Percentiles rank a stretch among this genome's conserved stretches.
phyloP scores from a whole-genome alignment of 768 basidiomycete genomes.

The Boletus rex-veris region DNA sequence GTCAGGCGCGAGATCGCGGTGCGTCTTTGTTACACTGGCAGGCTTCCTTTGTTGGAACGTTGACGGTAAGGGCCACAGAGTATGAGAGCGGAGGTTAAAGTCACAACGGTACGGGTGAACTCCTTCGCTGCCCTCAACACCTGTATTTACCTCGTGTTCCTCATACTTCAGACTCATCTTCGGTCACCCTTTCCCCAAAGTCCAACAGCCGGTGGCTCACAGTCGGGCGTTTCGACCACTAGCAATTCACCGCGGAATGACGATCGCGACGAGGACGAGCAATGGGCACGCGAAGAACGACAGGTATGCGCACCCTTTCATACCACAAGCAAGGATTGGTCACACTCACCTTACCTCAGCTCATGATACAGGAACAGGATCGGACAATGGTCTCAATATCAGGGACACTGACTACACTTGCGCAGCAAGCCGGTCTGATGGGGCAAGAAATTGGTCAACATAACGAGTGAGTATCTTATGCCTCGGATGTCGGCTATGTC shows the following conservation, averaged over 20 bases:
- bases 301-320: constrained; percentile 45
- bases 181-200: constrained; percentile 16
- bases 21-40: constrained; percentile 27
- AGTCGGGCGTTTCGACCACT: constrained; percentile 9
- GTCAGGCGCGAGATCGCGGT: constrained; percentile 81
- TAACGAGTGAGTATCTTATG: constrained; percentile 62
- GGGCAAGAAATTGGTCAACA: constrained; percentile 91
- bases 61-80: constrained; percentile 52
- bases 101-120: constrained; percentile 13
- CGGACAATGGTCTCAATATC: constrained; percentile 83
- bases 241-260: constrained; percentile 13
- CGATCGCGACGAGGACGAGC: constrained; percentile 62
- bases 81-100: constrained; percentile 65
- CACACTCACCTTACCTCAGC: constrained; percentile 38
- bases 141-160: not conserved
- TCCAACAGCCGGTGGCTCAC: constrained; percentile 20
- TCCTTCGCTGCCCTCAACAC: not conserved
- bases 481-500: not conserved
- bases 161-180: constrained; percentile 1
- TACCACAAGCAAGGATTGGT: not conserved
- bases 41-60: constrained; percentile 4
- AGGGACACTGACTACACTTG: constrained; percentile 79
- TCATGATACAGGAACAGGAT: constrained; percentile 88
- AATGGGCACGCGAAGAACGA: constrained; percentile 86
- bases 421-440: constrained; percentile 92